Conservation (phyloP, 176 grass and related monocot genomes). For the Zea luxurians region DNA sequence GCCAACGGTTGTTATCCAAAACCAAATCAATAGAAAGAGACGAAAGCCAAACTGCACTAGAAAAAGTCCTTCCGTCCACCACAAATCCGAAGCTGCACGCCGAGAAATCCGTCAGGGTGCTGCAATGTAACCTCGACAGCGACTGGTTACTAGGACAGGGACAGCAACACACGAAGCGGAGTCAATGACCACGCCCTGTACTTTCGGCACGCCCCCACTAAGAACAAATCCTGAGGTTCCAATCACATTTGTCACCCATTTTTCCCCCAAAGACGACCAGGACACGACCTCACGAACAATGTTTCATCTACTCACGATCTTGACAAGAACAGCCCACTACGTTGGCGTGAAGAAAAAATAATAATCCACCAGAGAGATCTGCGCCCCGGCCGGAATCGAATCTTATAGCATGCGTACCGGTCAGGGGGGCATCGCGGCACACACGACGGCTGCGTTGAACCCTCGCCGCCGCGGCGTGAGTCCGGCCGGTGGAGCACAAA, state of each 20-base stretch:
- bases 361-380: not conserved
- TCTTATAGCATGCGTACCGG: slow-evolving; percentile 11
- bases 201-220: slow-evolving; percentile 25
- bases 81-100: slow-evolving; percentile 17
- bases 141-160: not conserved
- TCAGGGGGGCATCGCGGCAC: not conserved
- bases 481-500: not conserved
- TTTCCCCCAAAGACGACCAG: not conserved
- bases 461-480: not conserved
- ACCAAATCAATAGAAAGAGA: not conserved
- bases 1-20: slow-evolving; percentile 15
- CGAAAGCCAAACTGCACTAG: not conserved
- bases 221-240: not conserved
- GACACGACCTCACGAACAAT: not conserved
- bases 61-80: slow-evolving; percentile 13
- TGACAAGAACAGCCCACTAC: not conserved
- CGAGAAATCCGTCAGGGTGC: slow-evolving; percentile 5
- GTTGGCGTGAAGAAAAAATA: not conserved
- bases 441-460: slow-evolving; percentile 1
- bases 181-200: not conserved
- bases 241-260: not conserved
- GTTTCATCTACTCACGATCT: not conserved
- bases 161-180: too few relatives aligned
- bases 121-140: not conserved
- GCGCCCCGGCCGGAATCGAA: not conserved